phyloP scores from a whole-genome alignment of 2,329 filamentous ascomycete genomes.

The Aspergillus sclerotialis region DNA sequence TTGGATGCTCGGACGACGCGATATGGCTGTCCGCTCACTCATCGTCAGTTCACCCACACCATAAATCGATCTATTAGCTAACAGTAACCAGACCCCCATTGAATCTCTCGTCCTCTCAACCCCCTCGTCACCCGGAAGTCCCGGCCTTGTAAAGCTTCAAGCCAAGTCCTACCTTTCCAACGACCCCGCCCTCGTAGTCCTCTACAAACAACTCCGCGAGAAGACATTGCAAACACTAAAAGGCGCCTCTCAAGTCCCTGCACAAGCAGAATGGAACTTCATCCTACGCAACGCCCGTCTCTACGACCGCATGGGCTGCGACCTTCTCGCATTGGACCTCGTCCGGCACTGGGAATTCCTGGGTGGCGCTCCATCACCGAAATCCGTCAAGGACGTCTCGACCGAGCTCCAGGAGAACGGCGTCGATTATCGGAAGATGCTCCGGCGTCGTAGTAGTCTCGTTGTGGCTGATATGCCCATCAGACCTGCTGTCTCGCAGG shows the following conservation, averaged over 20 bases:
- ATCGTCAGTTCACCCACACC: constrained; percentile 51
- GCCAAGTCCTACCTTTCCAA: constrained; percentile 79
- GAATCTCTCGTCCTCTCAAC: constrained; percentile 54
- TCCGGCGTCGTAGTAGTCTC: constrained; percentile 66
- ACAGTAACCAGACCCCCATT: constrained; percentile 59
- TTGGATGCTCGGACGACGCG: constrained; percentile 75
- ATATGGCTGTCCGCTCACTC: constrained; percentile 76
- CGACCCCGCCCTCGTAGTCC: constrained; percentile 77
- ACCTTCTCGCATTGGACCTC: constrained; percentile 77
- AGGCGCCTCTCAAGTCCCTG: constrained; percentile 74
- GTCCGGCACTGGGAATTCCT: constrained; percentile 49
- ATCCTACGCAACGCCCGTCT: constrained; percentile 76
- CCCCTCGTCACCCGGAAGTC: constrained; percentile 52
- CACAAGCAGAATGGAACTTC: constrained; percentile 79
- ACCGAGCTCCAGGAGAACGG: constrained; percentile 20
- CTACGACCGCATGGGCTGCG: constrained; percentile 89
- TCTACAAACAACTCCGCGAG: constrained; percentile 80
- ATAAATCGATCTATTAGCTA: constrained; percentile 8
- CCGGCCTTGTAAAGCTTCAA: constrained; percentile 52
- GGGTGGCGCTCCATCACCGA: constrained; percentile 12
- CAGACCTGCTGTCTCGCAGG: constrained; percentile 36
- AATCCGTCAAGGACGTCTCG: constrained; percentile 32
- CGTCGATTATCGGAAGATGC: constrained; percentile 59
- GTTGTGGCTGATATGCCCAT: constrained; percentile 64
- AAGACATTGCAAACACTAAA: constrained; percentile 75